Base-by-base conservation (phyloP, 768 basidiomycete species). In the Tylopilus sp. region DNA sequence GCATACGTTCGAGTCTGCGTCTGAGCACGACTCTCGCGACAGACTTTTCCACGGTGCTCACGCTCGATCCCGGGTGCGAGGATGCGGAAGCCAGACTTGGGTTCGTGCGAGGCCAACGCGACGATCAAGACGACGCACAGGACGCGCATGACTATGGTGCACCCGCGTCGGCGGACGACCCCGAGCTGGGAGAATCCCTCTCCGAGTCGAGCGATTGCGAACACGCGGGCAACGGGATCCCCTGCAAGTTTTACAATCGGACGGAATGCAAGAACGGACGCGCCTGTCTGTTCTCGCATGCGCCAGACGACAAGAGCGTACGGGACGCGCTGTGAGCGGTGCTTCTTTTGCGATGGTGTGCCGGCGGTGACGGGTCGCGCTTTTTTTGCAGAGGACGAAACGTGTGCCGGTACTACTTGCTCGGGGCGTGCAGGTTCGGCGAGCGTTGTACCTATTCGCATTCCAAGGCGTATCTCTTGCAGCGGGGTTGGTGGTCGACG, bases 221-320 rank as follows among this genome's bases (percentile, higher is more conserved):
- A 34, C 81, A 82, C 53, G 61, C 60, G 1, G 82, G 82, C 5
- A 83, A 80, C 45, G 74, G 75, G 3, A 70, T 74, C 3, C 76
- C 82, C 0, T 85, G 83, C 62, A 72, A 76, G 41, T 80, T 78
- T 61, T 82, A 84, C 61, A 84, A 85, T 50, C 80, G 77, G 53
- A 69, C 73, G 17, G 78, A 78, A 0, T 83, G 82, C 59, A 63
- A 53, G 11, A 68, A 72, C 4, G 78, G 81, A 0, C 46, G 19
- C 9, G 50, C 56, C 2, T 85, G 83, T 57, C 52, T 52, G 17
- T 82, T 71, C 63, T 79, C 75, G 19, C 82, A 85, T 61, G 77
- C 79, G 1, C 81, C 82, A 0, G 81, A 84, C 54, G 60, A 72
- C 37, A 79, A 76, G 63, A 83, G 82, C 54, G 73, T 81, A 14